Evolutionary conservation across 1,139 yeast species (phyloP).

Genomic region (Debaryomyces psychrophilus): DNA sequence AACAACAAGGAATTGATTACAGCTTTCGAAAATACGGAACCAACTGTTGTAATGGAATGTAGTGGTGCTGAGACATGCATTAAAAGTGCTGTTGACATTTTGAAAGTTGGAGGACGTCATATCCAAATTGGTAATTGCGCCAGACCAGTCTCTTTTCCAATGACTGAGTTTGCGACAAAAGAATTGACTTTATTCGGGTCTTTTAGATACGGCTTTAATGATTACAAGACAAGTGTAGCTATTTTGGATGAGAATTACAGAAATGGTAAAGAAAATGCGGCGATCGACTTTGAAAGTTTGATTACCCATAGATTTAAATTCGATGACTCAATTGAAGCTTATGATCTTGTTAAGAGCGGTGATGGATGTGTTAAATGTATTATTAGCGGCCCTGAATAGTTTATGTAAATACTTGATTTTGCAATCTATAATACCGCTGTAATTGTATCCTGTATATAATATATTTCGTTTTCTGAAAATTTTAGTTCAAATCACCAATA

Average conservation of each 20-base stretch:
- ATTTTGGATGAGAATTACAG: conserved; percentile 62
- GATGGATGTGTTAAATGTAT: conserved; percentile 49
- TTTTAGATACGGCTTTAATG: conserved; percentile 81
- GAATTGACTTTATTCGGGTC: conserved; percentile 74
- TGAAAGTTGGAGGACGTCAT: conserved; percentile 64
- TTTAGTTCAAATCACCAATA: conserved; percentile 2
- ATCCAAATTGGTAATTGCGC: conserved; percentile 82
- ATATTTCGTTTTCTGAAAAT: background rate
- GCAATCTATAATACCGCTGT: background rate
- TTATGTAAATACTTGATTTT: background rate
- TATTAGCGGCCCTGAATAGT: conserved; percentile 48
- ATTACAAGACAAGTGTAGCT: conserved; percentile 73
- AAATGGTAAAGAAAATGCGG: conserved; percentile 56
- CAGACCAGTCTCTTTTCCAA: conserved; percentile 69
- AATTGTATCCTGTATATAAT: background rate
- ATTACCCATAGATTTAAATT: conserved; percentile 80
- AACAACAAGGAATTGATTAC: conserved; percentile 34
- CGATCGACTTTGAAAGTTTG: conserved; percentile 53
- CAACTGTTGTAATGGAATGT: conserved; percentile 69
- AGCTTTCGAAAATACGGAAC: conserved; percentile 48
- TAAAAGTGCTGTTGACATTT: conserved; percentile 59
- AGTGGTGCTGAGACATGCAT: conserved; percentile 76
- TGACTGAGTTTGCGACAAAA: conserved; percentile 68
- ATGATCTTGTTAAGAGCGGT: conserved; percentile 62
- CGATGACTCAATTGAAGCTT: conserved; percentile 79